A percentile compares a stretch with the other conserved stretches of the same genome.
phyloP scores from a whole-genome alignment of 805 yeast species.

The Spathaspora gorwiae region DNA sequence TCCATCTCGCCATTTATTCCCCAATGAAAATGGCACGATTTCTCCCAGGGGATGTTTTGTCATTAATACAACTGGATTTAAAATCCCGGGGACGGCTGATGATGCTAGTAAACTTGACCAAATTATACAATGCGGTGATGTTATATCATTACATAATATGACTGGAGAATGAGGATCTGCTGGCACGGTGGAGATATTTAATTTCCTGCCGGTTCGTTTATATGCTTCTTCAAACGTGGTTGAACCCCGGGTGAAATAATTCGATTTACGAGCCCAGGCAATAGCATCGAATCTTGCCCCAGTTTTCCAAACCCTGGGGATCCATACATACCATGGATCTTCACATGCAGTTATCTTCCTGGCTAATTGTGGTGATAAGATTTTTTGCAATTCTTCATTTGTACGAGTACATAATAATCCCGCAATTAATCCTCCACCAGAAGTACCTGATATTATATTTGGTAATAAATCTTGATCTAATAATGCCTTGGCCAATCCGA shows the following conservation, averaged over 20 bases:
- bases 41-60: slow-evolving; percentile 43
- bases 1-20: slow-evolving; percentile 77
- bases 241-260: slow-evolving; percentile 71
- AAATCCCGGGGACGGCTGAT: slow-evolving; percentile 78
- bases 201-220: slow-evolving; percentile 61
- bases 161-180: slow-evolving; percentile 81
- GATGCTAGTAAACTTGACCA: slow-evolving; percentile 77
- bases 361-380: slow-evolving; percentile 60
- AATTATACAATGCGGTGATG: slow-evolving; percentile 77
- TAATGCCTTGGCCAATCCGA: slow-evolving; percentile 70
- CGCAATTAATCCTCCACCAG: slow-evolving; percentile 78
- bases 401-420: slow-evolving; percentile 68
- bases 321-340: slow-evolving; percentile 56
- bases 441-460: slow-evolving; percentile 67
- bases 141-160: slow-evolving; percentile 68
- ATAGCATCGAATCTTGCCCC: slow-evolving; percentile 77
- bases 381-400: slow-evolving; percentile 53
- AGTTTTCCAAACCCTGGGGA: slow-evolving; percentile 63
- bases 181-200: slow-evolving; percentile 76
- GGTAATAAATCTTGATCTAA: slow-evolving; percentile 66
- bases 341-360: slow-evolving; percentile 64
- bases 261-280: slow-evolving; percentile 65
- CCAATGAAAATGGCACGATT: slow-evolving; percentile 65
- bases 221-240: slow-evolving; percentile 68
- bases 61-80: slow-evolving; percentile 77